phyloP scores from a whole-genome alignment of 768 basidiomycete genomes.

The Rhodotorula babjevae region DNA sequence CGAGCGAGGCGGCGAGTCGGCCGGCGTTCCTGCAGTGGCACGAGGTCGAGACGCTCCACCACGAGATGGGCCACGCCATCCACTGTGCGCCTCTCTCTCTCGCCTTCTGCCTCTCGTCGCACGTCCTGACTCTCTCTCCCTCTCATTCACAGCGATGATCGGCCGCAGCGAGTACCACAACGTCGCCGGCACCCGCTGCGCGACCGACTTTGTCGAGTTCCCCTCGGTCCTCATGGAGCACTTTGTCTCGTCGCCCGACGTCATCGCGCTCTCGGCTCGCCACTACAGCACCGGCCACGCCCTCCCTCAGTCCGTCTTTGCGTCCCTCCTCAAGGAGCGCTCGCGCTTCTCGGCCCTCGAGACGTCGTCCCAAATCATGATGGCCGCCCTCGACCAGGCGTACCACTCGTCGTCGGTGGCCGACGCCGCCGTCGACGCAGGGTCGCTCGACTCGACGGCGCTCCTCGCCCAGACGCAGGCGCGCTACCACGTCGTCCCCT shows the following conservation, averaged over 20 bases:
- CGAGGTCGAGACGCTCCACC: slow-evolving; percentile 88
- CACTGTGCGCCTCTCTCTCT: slow-evolving; percentile 67
- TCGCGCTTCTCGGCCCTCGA: slow-evolving; percentile 59
- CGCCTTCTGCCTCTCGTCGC: neutral
- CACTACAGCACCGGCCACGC: slow-evolving; percentile 48
- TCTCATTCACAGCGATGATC: slow-evolving; percentile 71
- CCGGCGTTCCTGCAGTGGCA: slow-evolving; percentile 80
- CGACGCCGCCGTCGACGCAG: slow-evolving; percentile 35
- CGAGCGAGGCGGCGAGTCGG: slow-evolving; percentile 46
- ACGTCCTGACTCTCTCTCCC: neutral
- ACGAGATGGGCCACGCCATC: slow-evolving; percentile 99
- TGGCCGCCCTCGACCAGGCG: slow-evolving; percentile 79
- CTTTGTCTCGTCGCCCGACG: slow-evolving; percentile 76
- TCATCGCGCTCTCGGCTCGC: slow-evolving; percentile 63
- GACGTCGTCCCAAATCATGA: slow-evolving; percentile 81
- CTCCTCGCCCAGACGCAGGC: slow-evolving; percentile 56
- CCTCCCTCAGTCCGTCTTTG: slow-evolving; percentile 46
- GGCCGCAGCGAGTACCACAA: slow-evolving; percentile 96
- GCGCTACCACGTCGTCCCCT: slow-evolving; percentile 68
- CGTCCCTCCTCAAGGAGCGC: slow-evolving; percentile 43
- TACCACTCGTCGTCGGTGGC: slow-evolving; percentile 70
- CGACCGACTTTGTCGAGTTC: slow-evolving; percentile 96
- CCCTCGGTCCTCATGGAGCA: slow-evolving; percentile 99
- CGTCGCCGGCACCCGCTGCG: slow-evolving; percentile 92
- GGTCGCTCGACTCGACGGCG: slow-evolving; percentile 69